Percentiles rank a stretch among this genome's conserved stretches.
These are phyloP conservation scores for Solanum etuberosum DNA, from an alignment of 257 asterid genomes.

Conservation along the genomic window DNA sequence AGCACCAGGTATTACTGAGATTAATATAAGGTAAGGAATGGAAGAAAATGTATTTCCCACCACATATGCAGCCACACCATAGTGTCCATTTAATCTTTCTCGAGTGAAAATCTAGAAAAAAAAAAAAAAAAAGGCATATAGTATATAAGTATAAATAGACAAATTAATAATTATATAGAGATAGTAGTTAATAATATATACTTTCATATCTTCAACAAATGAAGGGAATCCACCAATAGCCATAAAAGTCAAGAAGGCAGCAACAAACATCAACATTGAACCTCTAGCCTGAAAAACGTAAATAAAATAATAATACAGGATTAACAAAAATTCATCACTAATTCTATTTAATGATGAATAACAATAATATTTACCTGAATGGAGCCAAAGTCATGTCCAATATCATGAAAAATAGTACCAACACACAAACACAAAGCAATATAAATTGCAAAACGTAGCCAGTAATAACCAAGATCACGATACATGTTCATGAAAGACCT, in stretches of 20 bases:
- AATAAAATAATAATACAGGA: too few species aligned
- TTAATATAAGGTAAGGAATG: slow-evolving; percentile 31
- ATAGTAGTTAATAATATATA: background rate
- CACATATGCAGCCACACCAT: slow-evolving; percentile 35
- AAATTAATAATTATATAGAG: background rate
- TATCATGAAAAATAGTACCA: slow-evolving; percentile 39
- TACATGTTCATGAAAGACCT: slow-evolving; percentile 58
- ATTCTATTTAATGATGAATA: background rate
- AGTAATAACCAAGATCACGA: slow-evolving; percentile 54
- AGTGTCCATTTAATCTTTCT: slow-evolving; percentile 53
- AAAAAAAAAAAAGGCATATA: too few species aligned
- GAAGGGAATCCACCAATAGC: slow-evolving; percentile 75
- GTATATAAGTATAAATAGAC: background rate
- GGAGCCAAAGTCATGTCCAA: slow-evolving; percentile 38
- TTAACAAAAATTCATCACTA: background rate
- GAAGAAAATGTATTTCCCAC: slow-evolving; percentile 54
- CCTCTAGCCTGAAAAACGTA: slow-evolving; percentile 33
- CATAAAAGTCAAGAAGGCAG: slow-evolving; percentile 52
- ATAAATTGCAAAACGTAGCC: slow-evolving; percentile 51
- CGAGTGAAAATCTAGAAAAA: slow-evolving; percentile 30
- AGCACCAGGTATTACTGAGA: slow-evolving; percentile 33
- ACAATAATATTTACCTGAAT: slow-evolving; percentile 21
- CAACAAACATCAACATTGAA: slow-evolving; percentile 32
- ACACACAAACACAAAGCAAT: slow-evolving; percentile 36
- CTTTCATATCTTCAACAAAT: slow-evolving; percentile 60